Conservation (phyloP, 768 basidiomycete species). For the Lepiota venenata region DNA sequence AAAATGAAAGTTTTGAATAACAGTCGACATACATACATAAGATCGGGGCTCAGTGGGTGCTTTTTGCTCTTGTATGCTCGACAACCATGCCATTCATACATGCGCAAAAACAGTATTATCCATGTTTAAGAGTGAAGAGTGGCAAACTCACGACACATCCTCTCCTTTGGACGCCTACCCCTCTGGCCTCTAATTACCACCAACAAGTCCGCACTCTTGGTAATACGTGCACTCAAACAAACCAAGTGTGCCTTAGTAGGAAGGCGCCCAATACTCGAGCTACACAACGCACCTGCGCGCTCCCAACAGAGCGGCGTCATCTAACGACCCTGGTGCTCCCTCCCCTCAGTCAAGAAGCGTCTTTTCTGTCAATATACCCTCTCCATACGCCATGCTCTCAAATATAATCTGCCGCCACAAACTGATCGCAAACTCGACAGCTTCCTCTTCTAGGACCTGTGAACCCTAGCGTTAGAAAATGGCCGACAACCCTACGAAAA, state of each 20-base stretch:
- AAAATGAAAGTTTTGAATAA: not conserved
- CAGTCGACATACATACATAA: conserved; percentile 3
- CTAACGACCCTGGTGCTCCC: conserved; percentile 3
- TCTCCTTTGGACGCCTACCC: conserved; percentile 7
- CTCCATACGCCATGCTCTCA: conserved; percentile 91
- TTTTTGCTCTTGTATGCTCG: not conserved
- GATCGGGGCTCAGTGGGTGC: not conserved
- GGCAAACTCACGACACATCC: conserved; percentile 50
- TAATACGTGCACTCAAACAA: conserved; percentile 27
- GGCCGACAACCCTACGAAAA: not conserved
- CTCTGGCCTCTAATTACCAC: conserved; percentile 14
- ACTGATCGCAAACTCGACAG: conserved; percentile 67
- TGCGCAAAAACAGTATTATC: conserved; percentile 7
- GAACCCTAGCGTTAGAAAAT: conserved; percentile 7
- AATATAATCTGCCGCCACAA: conserved; percentile 94
- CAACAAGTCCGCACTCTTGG: conserved; percentile 20
- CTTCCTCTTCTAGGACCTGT: conserved; percentile 93
- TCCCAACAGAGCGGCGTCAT: conserved; percentile 26
- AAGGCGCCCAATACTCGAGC: conserved; percentile 36
- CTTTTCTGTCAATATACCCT: conserved; percentile 83
- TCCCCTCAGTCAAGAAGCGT: conserved; percentile 69
- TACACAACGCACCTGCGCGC: conserved; percentile 63
- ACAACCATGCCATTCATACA: conserved; percentile 7
- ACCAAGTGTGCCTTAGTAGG: conserved; percentile 41
- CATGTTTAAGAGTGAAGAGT: conserved; percentile 29